phyloP scores from a whole-genome alignment of 805 yeast genomes.

The Saccharomycopsis malanga region DNA sequence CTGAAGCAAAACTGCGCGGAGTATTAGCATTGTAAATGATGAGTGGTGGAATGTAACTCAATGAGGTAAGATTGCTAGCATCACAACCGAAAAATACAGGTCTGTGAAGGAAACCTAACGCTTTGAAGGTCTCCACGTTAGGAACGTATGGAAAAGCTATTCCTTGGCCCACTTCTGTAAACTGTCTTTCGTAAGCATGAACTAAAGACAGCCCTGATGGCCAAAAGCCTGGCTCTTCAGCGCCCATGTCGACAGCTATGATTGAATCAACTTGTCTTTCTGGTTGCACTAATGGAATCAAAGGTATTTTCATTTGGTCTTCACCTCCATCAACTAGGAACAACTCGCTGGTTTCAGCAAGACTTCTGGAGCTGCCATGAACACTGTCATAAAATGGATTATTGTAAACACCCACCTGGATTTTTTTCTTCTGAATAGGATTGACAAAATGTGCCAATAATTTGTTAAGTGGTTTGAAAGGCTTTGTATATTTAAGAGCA shows the following conservation, averaged over 20 bases:
- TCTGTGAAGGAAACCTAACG: constrained; percentile 42
- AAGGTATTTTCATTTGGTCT: constrained; percentile 50
- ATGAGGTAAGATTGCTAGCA: constrained; percentile 34
- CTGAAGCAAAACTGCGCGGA: constrained; percentile 56
- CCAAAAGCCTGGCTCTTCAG: constrained; percentile 47
- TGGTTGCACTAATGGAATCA: constrained; percentile 47
- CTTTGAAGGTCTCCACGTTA: constrained; percentile 39
- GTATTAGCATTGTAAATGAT: constrained; percentile 69
- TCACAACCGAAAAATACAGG: constrained; percentile 76
- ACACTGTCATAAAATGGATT: constrained; percentile 56
- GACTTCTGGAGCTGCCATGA: constrained; percentile 24
- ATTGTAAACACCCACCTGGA: constrained; percentile 26
- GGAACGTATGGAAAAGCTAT: constrained; percentile 58
- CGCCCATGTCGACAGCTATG: constrained; percentile 53
- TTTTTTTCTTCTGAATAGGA: constrained; percentile 2
- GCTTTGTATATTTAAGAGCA: constrained; percentile 5
- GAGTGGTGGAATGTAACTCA: constrained; percentile 47
- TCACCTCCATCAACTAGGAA: constrained; percentile 55
- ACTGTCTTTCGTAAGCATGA: constrained; percentile 53
- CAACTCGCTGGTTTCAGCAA: constrained; percentile 1
- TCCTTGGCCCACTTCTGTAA: constrained; percentile 40
- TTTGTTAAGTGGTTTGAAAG: constrained; percentile 7
- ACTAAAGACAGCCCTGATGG: constrained; percentile 61
- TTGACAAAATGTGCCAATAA: not conserved
- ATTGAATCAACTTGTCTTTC: constrained; percentile 46